These are phyloP conservation scores for Vigna radiata DNA, from an alignment of 306 rosid species.

Conservation along the genomic window DNA sequence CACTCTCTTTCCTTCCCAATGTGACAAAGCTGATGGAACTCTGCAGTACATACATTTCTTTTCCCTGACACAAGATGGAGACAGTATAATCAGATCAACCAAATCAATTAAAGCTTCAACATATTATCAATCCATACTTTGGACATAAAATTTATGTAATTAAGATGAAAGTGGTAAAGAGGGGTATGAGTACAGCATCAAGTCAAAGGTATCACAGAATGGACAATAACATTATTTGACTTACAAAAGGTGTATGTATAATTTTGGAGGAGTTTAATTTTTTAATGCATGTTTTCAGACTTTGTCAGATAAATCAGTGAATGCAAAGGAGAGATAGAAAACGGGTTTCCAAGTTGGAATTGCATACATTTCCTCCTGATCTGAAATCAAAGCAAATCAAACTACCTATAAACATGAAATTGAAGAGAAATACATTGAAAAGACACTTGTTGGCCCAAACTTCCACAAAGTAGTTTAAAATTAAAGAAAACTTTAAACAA, in stretches of 20 bases:
- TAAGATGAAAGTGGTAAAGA: not conserved
- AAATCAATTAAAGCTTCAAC: not conserved
- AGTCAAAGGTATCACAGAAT: constrained; percentile 2
- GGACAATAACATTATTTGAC: not conserved
- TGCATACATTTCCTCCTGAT: constrained; percentile 8
- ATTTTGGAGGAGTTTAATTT: not conserved
- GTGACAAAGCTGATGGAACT: constrained; percentile 5
- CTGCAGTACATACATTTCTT: not conserved
- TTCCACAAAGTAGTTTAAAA: constrained; percentile 33
- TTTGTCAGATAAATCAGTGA: constrained; percentile 10
- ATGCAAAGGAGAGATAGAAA: not conserved
- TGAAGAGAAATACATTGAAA: constrained; percentile 12
- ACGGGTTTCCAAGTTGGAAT: constrained; percentile 18
- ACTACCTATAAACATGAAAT: constrained; percentile 13
- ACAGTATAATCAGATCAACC: constrained; percentile 1
- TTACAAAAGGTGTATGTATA: not conserved
- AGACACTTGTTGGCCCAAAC: constrained; percentile 28
- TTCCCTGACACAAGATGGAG: not conserved
- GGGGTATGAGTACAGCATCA: not conserved
- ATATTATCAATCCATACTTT: not conserved
- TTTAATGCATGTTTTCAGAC: not conserved
- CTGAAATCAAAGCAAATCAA: constrained; percentile 35
- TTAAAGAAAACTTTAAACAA: constrained; percentile 32
- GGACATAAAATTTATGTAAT: not conserved
- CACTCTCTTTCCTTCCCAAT: constrained; percentile 41